Percentiles rank a stretch among this genome's conserved stretches.
Conservation (phyloP, 768 basidiomycete species). For the Tylopilus subfusipes region DNA sequence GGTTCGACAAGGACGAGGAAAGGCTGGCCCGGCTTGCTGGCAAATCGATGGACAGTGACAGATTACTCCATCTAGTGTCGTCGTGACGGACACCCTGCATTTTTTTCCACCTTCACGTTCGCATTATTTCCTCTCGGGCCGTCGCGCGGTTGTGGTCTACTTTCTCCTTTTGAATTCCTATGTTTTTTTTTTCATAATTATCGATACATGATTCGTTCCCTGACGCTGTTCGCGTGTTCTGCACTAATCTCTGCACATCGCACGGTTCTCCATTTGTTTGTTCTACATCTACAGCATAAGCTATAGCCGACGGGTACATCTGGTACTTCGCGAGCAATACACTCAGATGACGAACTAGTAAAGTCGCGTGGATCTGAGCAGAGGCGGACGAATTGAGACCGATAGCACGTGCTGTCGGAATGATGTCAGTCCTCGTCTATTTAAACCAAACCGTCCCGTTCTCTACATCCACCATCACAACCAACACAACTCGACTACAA, state of each 20-base stretch:
- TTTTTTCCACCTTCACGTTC: slow-evolving; percentile 7
- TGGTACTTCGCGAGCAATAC: slow-evolving; percentile 22
- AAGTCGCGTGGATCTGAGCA: background rate
- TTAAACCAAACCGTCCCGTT: background rate
- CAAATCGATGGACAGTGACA: slow-evolving; percentile 59
- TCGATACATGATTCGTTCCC: slow-evolving; percentile 18
- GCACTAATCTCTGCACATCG: slow-evolving; percentile 30
- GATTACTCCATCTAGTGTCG: slow-evolving; percentile 56
- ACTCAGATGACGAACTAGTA: slow-evolving; percentile 14
- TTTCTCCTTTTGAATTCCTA: background rate
- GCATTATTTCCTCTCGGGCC: background rate
- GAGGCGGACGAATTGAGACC: background rate
- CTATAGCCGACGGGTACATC: slow-evolving; percentile 22
- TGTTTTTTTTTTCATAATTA: background rate
- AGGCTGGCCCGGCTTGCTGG: slow-evolving; percentile 52
- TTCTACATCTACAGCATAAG: slow-evolving; percentile 22
- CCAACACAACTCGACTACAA: background rate
- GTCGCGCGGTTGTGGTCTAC: slow-evolving; percentile 9
- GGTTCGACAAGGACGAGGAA: slow-evolving; percentile 56
- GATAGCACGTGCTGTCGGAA: background rate
- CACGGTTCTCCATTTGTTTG: slow-evolving; percentile 19
- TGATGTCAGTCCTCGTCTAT: background rate
- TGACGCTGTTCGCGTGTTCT: slow-evolving; percentile 26
- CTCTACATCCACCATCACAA: background rate
- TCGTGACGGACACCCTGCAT: slow-evolving; percentile 28